These are phyloP conservation scores for Plasmodium vivax DNA, from an alignment of 169 alveolate genomes.

Conservation along the genomic window DNA sequence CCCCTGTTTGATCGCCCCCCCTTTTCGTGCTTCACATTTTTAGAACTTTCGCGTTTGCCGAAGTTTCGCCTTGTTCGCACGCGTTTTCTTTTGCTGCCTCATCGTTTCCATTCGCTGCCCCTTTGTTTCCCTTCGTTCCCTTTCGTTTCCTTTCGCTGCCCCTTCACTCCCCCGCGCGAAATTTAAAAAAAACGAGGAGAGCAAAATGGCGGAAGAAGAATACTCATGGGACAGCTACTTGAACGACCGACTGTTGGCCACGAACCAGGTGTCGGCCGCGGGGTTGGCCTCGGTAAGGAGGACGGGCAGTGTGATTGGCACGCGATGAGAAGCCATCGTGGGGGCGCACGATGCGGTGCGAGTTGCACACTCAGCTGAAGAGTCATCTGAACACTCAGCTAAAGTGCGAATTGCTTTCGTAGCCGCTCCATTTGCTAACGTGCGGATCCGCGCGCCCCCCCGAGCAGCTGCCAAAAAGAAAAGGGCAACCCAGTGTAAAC, in stretches of 20 bases:
- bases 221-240: constrained; percentile 64
- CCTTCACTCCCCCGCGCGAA: not conserved
- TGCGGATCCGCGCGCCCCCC: not conserved
- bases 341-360: not conserved
- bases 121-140: not conserved
- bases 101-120: too few species aligned
- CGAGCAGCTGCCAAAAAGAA: not conserved
- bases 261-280: constrained; percentile 66
- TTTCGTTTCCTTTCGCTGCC: not conserved
- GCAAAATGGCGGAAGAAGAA: constrained; percentile 42
- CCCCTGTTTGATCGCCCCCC: not conserved
- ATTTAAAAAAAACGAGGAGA: not conserved
- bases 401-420: not conserved
- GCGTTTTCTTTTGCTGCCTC: not conserved
- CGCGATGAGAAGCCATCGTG: not conserved
- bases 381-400: too few species aligned
- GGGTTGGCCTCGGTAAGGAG: constrained; percentile 64
- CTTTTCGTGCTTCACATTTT: not conserved
- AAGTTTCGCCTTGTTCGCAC: not conserved
- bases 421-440: too few species aligned
- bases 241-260: constrained; percentile 60
- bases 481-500: not conserved
- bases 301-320: not conserved
- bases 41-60: not conserved
- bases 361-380: too few species aligned